Evolutionary conservation across 2,329 filamentous ascomycete species (phyloP), one percentile per base, ranked within the genome.

Genomic region (Talaromyces atroroseus): DNA sequence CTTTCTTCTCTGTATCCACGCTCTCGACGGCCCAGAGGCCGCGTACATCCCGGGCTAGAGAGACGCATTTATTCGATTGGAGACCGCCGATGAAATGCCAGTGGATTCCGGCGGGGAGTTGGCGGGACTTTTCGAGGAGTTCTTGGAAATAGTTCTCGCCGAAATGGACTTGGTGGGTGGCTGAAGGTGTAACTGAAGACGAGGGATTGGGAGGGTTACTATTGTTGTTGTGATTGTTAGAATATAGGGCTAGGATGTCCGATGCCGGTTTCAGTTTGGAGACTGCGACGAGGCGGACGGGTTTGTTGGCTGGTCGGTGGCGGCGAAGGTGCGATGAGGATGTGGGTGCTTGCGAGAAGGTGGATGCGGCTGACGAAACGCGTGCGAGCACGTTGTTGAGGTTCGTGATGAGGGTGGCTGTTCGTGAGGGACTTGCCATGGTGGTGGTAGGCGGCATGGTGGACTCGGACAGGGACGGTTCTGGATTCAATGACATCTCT

Each of bases 71-170:
- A 64, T 92, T 95, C 14, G 89, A 92, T 74, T 99, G 94, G 40
- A 99, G 76, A 0, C 89, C 90, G 40, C 94, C 94, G 70, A 97
- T 99, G 73, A 97, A 96, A 74, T 99, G 94, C 94, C 94, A 99
- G 65, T 82, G 81, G 62, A 99, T 88, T 34, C 76, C 66, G 3
- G 66, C 75, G 0, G 94, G 92, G 11, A 99, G 82, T 20, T 96
- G 70, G 36, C 82, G 81, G 1, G 90, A 87, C 74, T 99, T 99
- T 70, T 95, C 88, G 58, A 82, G 80, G 54, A 99, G 82, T 73
- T 99, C 94, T 74, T 92, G 89, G 3, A 88, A 81, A 76, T 99
- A 99, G 78, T 99, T 99, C 76, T 99, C 94, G 65, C 94, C 94
- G 71, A 97, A 97, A 75, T 99, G 90, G 18, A 79, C 64, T 54